Conservation (phyloP, 1,139 yeast genomes). For the Zhuliangozyma blackwelliae region DNA sequence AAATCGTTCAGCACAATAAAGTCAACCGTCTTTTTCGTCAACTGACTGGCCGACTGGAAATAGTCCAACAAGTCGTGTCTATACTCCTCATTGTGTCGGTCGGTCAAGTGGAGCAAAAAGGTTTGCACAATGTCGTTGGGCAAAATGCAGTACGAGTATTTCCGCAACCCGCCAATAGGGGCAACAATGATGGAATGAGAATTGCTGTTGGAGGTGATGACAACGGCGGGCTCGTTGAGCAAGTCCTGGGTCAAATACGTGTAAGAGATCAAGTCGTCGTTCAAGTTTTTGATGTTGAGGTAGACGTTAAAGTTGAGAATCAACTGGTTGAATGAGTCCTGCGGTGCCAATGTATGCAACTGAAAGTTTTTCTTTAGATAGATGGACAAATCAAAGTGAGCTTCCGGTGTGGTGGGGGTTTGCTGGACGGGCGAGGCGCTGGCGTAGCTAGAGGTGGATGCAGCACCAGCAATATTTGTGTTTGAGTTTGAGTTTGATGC, state of each 20-base stretch:
- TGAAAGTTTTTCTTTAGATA: slow-evolving; percentile 37
- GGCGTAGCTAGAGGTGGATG: not conserved
- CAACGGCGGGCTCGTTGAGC: slow-evolving; percentile 28
- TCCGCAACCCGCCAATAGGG: slow-evolving; percentile 41
- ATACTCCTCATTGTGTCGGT: slow-evolving; percentile 17
- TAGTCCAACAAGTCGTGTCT: slow-evolving; percentile 20
- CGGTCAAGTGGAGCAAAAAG: slow-evolving; percentile 24
- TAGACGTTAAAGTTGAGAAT: slow-evolving; percentile 34
- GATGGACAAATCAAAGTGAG: slow-evolving; percentile 29
- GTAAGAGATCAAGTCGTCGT: slow-evolving; percentile 10
- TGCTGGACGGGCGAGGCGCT: slow-evolving; percentile 7
- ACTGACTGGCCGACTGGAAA: slow-evolving; percentile 24
- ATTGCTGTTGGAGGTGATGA: slow-evolving; percentile 26
- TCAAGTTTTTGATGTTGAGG: slow-evolving; percentile 24
- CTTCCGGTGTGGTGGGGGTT: slow-evolving; percentile 10
- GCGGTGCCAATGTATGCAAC: slow-evolving; percentile 32
- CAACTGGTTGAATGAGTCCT: slow-evolving; percentile 34
- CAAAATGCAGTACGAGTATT: slow-evolving; percentile 36
- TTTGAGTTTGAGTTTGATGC: no score
- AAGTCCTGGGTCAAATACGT: slow-evolving; percentile 21
- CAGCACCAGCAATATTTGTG: no score
- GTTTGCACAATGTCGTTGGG: slow-evolving; percentile 30
- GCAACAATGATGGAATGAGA: slow-evolving; percentile 29
- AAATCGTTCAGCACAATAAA: slow-evolving; percentile 46
- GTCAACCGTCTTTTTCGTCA: slow-evolving; percentile 50